Conservation (phyloP, 331 rosid species). For the Malus hybrid region DNA sequence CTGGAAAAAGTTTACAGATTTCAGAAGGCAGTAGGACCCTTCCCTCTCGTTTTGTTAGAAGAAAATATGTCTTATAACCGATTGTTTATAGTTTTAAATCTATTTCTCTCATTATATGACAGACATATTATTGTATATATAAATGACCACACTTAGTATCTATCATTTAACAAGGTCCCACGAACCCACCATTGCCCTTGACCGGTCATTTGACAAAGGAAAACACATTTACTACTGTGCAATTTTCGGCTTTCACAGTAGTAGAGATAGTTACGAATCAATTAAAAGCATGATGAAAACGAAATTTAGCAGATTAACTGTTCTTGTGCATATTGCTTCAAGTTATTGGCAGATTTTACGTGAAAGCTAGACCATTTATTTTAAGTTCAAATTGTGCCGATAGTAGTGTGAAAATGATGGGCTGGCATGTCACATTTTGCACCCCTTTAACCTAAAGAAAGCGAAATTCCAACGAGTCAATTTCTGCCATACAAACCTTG, state of each 20-base stretch:
- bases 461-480: neutral
- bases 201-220: neutral
- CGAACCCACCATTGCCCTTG: neutral
- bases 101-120: too few relatives aligned
- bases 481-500: neutral
- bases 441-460: neutral
- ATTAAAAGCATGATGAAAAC: too few relatives aligned
- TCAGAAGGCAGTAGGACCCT: conserved; percentile 18
- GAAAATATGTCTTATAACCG: neutral
- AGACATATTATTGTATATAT: too few relatives aligned
- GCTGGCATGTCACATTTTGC: neutral
- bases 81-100: too few relatives aligned
- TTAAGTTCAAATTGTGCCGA: neutral
- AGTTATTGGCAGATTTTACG: neutral
- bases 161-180: neutral
- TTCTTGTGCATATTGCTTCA: neutral
- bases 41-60: neutral
- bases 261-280: neutral
- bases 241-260: neutral
- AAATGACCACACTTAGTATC: too few relatives aligned
- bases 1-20: conserved; percentile 21
- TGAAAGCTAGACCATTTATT: neutral
- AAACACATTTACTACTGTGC: neutral
- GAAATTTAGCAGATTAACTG: neutral
- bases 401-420: neutral